A percentile compares a stretch with the other conserved stretches of the same genome.
Evolutionary conservation across 345 rosid species (phyloP).

Genomic region (Rhizophora apiculata): DNA sequence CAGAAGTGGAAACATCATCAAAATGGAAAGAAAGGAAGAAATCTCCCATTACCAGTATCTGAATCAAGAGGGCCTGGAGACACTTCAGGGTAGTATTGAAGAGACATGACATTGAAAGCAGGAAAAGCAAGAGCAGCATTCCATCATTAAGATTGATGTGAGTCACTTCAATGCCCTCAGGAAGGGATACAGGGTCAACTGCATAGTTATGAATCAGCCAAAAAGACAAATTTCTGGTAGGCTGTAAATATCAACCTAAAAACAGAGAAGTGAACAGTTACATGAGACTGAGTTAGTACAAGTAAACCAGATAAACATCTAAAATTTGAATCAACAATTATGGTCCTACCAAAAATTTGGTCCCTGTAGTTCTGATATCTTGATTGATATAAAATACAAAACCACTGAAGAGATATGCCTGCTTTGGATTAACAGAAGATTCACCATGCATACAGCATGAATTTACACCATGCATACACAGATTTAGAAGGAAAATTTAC

Average conservation of each 20-base stretch:
- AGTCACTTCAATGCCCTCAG: conserved; percentile 82
- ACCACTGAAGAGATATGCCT: neutral
- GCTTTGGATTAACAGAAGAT: neutral
- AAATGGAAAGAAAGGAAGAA: neutral
- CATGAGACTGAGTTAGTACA: neutral
- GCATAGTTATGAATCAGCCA: conserved; percentile 95
- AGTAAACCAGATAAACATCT: neutral
- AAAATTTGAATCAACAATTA: neutral
- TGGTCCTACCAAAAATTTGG: no score
- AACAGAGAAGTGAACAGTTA: neutral
- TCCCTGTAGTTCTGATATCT: neutral
- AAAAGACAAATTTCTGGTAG: conserved; percentile 13
- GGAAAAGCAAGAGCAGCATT: conserved; percentile 90
- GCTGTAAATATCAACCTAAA: neutral
- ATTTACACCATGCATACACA: neutral
- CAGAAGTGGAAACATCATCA: neutral
- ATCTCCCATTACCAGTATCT: conserved; percentile 48
- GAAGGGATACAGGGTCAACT: conserved; percentile 85
- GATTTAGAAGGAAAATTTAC: conserved; percentile 27
- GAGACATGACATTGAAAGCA: conserved; percentile 70
- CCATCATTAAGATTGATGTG: conserved; percentile 91
- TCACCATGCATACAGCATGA: neutral
- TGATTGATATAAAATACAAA: neutral
- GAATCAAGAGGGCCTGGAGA: conserved; percentile 99
- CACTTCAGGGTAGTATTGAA: conserved; percentile 96